Base-by-base conservation (phyloP, 2,329 filamentous ascomycete species). In the Xylaria polymorpha region DNA sequence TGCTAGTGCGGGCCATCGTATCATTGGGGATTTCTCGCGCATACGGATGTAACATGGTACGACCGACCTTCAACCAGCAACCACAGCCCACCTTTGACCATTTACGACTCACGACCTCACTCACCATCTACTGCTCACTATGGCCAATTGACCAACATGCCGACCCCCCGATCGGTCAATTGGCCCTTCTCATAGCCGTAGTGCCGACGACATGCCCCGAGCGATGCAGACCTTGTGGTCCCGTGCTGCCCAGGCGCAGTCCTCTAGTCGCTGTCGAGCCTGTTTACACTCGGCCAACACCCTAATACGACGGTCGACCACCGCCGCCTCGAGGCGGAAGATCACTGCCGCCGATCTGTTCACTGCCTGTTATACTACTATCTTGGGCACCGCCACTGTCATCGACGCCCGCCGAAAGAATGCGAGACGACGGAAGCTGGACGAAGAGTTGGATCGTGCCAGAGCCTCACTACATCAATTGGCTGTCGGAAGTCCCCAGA, bases 151-250 rank as follows among this genome's bases (percentile, higher is more conserved):
- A 59, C n/a, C 46, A 56, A 46, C 46, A 61, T 67, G 71, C 22
- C 32, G 55, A 58, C 66, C 59, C 32, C 37, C 51, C 29, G 22
- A 63, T 32, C 62, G 29, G 55, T 64, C 44, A 20, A 57, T 61
- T 51, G 44, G 61, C 64, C 41, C 20, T 59, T 4, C 22, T 59
- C 55, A 29, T 44, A 66, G 18, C 59, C 55, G 32, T 44, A 68
- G 43, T 9, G 35, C 41, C 43, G 66, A 68, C 73, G 77, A 75
- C 41, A 76, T 76, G 82, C 77, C 77, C 71, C 75, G 77, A 73
- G 82, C 78, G 77, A 94, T 94, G 92, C 88, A 88, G 81, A 85
- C 85, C 72, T 79, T 93, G 74, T 91, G 90, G 89, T 89, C 88
- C 80, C 87, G 89, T 82, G 87, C 88, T 81, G 85, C 86, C 75